phyloP scores from a whole-genome alignment of 2,329 filamentous ascomycete genomes.

The Helminthosporium solani region DNA sequence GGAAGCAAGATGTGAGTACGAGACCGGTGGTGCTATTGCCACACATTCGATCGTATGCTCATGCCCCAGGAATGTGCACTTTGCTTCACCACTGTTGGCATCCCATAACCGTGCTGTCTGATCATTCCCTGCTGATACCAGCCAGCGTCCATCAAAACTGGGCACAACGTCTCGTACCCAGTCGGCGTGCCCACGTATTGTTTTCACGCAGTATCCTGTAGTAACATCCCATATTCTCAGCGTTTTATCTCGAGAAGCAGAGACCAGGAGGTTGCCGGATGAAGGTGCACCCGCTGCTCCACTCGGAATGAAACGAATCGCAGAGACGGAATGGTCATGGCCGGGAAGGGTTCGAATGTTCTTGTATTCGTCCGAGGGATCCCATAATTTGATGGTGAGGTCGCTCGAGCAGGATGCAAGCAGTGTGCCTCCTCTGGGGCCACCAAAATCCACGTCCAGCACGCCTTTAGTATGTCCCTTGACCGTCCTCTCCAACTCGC shows the following conservation, averaged over 20 bases:
- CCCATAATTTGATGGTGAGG: constrained; percentile 92
- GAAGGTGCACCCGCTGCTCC: constrained; percentile 74
- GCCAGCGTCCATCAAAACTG: constrained; percentile 77
- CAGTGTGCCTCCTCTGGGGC: constrained; percentile 74
- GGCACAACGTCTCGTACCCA: constrained; percentile 91
- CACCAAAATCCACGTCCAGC: constrained; percentile 85
- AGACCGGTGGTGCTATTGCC: constrained; percentile 74
- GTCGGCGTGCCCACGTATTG: constrained; percentile 78
- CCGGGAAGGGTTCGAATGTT: constrained; percentile 89
- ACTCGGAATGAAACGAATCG: constrained; percentile 83
- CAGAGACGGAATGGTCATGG: constrained; percentile 89
- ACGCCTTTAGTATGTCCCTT: constrained; percentile 92
- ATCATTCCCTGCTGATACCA: constrained; percentile 81
- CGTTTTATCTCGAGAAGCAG: constrained; percentile 80
- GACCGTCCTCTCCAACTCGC: constrained; percentile 84
- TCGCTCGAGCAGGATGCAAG: constrained; percentile 85
- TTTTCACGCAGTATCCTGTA: constrained; percentile 89
- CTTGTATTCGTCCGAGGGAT: constrained; percentile 89
- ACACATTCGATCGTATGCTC: constrained; percentile 87
- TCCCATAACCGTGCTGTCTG: constrained; percentile 84
- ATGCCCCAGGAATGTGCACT: constrained; percentile 79
- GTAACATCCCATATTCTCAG: constrained; percentile 90
- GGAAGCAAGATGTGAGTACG: constrained; percentile 74
- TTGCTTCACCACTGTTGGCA: constrained; percentile 71
- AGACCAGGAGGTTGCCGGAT: constrained; percentile 83